Evolutionary conservation across 257 asterid species (phyloP).

Genomic region (Solanum chaucha): DNA sequence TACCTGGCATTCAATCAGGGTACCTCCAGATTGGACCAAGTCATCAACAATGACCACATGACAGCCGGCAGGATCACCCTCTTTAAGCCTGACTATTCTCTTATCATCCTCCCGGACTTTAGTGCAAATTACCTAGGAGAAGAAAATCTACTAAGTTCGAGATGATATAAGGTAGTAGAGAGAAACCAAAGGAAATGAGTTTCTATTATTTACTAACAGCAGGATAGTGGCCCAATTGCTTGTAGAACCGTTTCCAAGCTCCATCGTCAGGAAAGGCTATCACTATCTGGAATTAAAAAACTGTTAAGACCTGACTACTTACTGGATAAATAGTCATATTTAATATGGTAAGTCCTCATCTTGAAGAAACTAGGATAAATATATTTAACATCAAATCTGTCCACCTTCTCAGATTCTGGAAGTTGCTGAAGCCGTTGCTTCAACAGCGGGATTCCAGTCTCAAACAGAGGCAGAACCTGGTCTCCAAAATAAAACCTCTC

Average conservation of each 20-base stretch:
- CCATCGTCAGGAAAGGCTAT: conserved; percentile 97
- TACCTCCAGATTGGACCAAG: conserved; percentile 94
- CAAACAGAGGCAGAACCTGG: conserved; percentile 79
- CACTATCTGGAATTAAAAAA: conserved; percentile 43
- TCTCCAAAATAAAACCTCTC: conserved; percentile 93
- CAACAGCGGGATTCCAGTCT: conserved; percentile 86
- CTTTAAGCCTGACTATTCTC: conserved; percentile 85
- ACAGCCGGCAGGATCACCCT: conserved; percentile 88
- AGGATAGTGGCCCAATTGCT: conserved; percentile 64
- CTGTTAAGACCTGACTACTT: not conserved
- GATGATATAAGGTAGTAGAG: not conserved
- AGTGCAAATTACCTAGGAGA: conserved; percentile 67
- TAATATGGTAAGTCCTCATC: not conserved
- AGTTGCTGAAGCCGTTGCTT: conserved; percentile 77
- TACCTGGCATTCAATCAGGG: conserved; percentile 95
- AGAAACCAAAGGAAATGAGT: not conserved
- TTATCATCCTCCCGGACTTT: conserved; percentile 96
- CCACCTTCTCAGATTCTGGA: conserved; percentile 58
- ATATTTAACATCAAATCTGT: not conserved
- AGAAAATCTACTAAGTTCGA: not conserved
- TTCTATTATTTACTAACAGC: conserved; percentile 31
- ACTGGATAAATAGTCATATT: not conserved
- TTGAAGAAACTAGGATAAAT: not conserved
- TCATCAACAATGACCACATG: conserved; percentile 98
- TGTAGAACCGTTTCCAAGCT: conserved; percentile 98